Evolutionary conservation across 768 basidiomycete species (phyloP), one percentile per base, ranked within the genome.

Genomic region (Tricholoma saponaceum): DNA sequence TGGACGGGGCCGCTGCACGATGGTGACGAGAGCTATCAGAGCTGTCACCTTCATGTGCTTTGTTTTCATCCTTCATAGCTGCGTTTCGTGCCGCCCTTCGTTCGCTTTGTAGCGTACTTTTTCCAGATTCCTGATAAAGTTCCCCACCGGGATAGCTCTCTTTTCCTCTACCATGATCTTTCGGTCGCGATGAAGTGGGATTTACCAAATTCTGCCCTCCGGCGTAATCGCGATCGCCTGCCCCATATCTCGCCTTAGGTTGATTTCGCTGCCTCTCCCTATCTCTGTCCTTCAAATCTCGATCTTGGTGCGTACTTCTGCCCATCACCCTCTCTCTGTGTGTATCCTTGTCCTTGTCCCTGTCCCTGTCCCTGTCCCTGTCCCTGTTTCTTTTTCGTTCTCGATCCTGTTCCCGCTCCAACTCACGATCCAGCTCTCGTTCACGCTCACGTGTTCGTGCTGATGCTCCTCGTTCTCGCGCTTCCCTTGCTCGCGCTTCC

Each of bases 11-110:
- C 13, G 54, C 41, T 32, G 30, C 50, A 3, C 53, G 46, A 46
- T 61, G 69, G 37, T 55, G 61, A 44, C 58, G 59, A 28, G 72
- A 73, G 50, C 66, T 70, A 52, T 76, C 73, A 22, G 75, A 73
- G 43, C 66, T 72, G 53, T 50, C 55, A 55, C 51, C 54, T 55
- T 50, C 49, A 61, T 52, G 54, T 8, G 61, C 43, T 37, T 54
- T 57, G 26, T 63, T 59, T 47, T 56, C 52, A 54, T 58, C 54
- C 47, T 50, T 50, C 3, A 28, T 14, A 12, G 10, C 13, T 23
- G 22, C 1, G n/a, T 50, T 30, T 30, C 26, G 26, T 18, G 26
- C 16, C 28, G 28, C n/a, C 47, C 47, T 50, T 9, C 28, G 47
- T 6, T 46, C 44, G 44, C 4, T 23, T 7, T 23, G 44, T 16